Conservation (phyloP, 169 alveolate species). For the Cryptosporidium meleagridis region DNA sequence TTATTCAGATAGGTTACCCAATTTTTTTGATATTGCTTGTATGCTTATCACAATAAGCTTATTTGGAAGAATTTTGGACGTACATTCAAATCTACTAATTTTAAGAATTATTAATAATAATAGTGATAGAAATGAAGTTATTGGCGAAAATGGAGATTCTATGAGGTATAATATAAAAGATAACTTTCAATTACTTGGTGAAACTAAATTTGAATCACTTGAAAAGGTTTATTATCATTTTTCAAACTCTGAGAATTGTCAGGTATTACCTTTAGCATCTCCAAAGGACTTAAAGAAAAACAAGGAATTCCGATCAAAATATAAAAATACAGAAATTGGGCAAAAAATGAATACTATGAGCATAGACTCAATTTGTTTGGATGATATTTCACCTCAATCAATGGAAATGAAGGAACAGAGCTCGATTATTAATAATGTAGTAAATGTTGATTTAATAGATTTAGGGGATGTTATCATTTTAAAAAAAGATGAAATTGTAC, state of each 20-base stretch:
- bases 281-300: neutral
- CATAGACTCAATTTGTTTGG: constrained; percentile 14
- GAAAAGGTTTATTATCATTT: constrained; percentile 44
- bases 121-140: neutral
- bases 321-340: neutral
- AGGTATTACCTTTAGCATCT: neutral
- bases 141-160: neutral
- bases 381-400: constrained; percentile 35
- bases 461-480: constrained; percentile 43
- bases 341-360: constrained; percentile 7
- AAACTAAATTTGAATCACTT: constrained; percentile 16
- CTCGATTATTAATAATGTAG: neutral
- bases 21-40: constrained; percentile 67
- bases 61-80: constrained; percentile 65
- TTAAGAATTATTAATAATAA: constrained; percentile 22
- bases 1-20: constrained; percentile 50
- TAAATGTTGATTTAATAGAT: constrained; percentile 51
- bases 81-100: constrained; percentile 35
- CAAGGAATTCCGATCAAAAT: neutral
- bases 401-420: constrained; percentile 46
- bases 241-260: constrained; percentile 16
- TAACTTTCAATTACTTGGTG: neutral
- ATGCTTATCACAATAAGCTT: constrained; percentile 59
- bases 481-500: constrained; percentile 38
- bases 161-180: constrained; percentile 21